Percentiles rank a stretch among this genome's conserved stretches.
Evolutionary conservation across 1,284 basidiomycete genomes (phyloP).

Genomic region (Tylopilus sp.): DNA sequence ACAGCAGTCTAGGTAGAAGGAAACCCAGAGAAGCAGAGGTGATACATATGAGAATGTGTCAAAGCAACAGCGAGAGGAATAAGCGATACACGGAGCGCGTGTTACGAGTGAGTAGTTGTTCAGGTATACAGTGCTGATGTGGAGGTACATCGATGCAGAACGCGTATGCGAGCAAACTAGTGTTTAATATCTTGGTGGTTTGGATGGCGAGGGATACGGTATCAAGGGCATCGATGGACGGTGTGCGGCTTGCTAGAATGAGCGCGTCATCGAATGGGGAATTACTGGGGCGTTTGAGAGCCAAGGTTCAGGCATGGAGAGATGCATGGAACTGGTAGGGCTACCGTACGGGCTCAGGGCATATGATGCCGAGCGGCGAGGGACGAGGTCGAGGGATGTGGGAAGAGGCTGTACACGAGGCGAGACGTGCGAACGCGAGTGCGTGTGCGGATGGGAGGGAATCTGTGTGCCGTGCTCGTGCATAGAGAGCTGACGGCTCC

Average conservation of each 20-base stretch:
- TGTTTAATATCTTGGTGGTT: neutral
- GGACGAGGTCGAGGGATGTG: constrained; percentile 7
- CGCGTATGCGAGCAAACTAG: constrained; percentile 1
- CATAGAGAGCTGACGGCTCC: constrained; percentile 10
- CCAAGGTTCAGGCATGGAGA: constrained; percentile 29
- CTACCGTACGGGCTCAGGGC: constrained; percentile 14
- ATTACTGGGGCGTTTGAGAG: neutral
- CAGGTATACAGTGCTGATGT: constrained; percentile 1
- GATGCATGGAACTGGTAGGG: constrained; percentile 1
- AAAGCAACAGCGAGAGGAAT: constrained; percentile 1
- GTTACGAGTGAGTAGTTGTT: neutral
- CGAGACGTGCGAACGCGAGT: constrained; percentile 1
- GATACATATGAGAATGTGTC: constrained; percentile 1
- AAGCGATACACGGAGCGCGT: constrained; percentile 10
- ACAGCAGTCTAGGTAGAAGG: neutral
- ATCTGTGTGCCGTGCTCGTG: constrained; percentile 15
- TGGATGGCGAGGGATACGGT: neutral
- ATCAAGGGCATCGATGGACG: constrained; percentile 14
- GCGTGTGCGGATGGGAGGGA: neutral
- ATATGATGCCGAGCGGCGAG: neutral
- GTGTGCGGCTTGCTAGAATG: constrained; percentile 5
- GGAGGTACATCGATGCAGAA: constrained; percentile 9
- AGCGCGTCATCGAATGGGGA: neutral
- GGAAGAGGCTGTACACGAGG: neutral
- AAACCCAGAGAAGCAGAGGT: neutral